Percentiles rank a stretch among this genome's conserved stretches.
These are phyloP conservation scores for Colletotrichum camelliae DNA, from an alignment of 2,329 filamentous ascomycete genomes.

Conservation along the genomic window DNA sequence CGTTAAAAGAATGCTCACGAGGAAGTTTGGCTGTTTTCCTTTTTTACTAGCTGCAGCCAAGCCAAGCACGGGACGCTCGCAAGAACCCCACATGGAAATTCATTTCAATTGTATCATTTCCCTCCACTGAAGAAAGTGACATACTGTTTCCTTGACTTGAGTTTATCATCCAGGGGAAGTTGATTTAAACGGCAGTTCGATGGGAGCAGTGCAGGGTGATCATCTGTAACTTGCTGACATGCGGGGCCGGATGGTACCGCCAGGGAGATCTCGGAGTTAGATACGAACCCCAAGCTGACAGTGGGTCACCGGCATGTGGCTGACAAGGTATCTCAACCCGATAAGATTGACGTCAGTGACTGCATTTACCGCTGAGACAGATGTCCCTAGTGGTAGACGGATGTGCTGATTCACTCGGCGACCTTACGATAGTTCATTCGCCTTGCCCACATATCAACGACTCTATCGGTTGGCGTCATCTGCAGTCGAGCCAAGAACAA, in stretches of 20 bases:
- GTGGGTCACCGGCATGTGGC: background rate
- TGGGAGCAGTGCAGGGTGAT: background rate
- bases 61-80: background rate
- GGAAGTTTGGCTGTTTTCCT: background rate
- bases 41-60: background rate
- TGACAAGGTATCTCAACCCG: background rate
- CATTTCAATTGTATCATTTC: background rate
- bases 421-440: background rate
- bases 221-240: background rate
- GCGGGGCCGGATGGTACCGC: background rate
- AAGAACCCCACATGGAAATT: background rate
- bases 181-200: fast-evolving
- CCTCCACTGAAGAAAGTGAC: fast-evolving
- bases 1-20: background rate
- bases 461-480: background rate
- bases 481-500: background rate
- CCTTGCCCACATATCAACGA: background rate
- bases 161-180: background rate
- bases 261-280: background rate
- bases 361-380: background rate
- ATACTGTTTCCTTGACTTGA: background rate
- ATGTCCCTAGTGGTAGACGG: background rate
- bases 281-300: background rate
- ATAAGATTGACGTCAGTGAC: background rate
- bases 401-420: background rate